phyloP scores from a whole-genome alignment of 768 basidiomycete species.

The Macrolepiota dolichaula region DNA sequence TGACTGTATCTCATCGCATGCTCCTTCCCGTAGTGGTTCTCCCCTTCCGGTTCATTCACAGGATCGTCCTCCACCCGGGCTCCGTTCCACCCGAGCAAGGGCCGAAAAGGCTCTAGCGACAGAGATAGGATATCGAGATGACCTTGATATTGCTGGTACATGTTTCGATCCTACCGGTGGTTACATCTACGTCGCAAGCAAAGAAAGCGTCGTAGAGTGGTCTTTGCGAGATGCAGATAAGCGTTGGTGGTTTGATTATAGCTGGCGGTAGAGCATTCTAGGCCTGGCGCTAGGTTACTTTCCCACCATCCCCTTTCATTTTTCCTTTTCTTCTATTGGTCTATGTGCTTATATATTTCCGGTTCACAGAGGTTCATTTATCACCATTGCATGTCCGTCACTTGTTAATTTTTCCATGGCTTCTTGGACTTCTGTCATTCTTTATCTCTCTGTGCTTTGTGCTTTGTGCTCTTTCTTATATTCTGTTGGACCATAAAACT shows the following conservation, averaged over 20 bases:
- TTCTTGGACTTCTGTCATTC: neutral
- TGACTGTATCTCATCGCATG: constrained; percentile 50
- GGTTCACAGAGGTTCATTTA: neutral
- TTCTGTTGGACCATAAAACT: neutral
- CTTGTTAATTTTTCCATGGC: neutral
- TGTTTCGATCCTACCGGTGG: constrained; percentile 31
- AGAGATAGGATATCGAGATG: constrained; percentile 18
- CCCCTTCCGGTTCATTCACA: constrained; percentile 24
- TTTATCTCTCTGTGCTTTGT: neutral
- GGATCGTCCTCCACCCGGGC: neutral
- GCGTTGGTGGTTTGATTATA: constrained; percentile 63
- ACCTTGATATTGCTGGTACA: constrained; percentile 27
- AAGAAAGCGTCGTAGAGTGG: constrained; percentile 16
- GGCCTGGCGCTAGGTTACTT: neutral
- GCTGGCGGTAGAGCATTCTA: constrained; percentile 31
- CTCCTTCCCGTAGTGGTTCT: constrained; percentile 30
- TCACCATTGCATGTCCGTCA: neutral
- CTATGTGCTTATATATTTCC: neutral
- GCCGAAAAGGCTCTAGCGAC: constrained; percentile 1
- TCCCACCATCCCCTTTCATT: neutral
- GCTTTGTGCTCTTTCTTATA: neutral
- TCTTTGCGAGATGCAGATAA: constrained; percentile 62
- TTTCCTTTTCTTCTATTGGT: neutral
- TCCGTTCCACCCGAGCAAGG: neutral
- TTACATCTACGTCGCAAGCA: constrained; percentile 26